These are phyloP conservation scores for Imleria badia DNA, from an alignment of 768 basidiomycete genomes.

Conservation along the genomic window DNA sequence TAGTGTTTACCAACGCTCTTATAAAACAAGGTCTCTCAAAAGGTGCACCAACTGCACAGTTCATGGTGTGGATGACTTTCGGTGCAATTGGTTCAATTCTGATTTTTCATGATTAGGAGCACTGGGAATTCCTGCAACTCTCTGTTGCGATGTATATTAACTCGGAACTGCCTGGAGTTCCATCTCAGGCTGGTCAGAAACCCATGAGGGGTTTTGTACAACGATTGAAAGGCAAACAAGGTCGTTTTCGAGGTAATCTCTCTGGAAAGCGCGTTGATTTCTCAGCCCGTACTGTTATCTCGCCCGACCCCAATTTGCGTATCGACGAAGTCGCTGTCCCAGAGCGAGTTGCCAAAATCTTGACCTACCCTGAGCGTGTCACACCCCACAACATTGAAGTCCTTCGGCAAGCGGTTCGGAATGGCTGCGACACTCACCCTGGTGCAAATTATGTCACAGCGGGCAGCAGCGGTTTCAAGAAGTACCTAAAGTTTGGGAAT, in stretches of 20 bases:
- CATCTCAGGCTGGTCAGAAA: slow-evolving; percentile 82
- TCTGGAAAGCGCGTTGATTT: slow-evolving; percentile 99
- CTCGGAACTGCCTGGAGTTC: slow-evolving; percentile 93
- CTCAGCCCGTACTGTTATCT: slow-evolving; percentile 97
- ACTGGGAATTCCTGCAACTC: slow-evolving; percentile 97
- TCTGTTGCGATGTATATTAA: slow-evolving; percentile 98
- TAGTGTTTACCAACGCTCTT: slow-evolving; percentile 90
- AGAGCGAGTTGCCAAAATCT: slow-evolving; percentile 88
- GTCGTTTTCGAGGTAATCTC: slow-evolving; percentile 96
- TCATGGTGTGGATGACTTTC: slow-evolving; percentile 59
- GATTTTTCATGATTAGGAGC: slow-evolving; percentile 55
- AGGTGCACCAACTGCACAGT: slow-evolving; percentile 83
- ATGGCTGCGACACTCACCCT: slow-evolving; percentile 89
- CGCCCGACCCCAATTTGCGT: slow-evolving; percentile 96
- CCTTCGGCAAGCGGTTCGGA: slow-evolving; percentile 75
- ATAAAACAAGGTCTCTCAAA: slow-evolving; percentile 88
- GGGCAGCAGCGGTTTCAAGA: slow-evolving; percentile 77
- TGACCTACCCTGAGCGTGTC: slow-evolving; percentile 96
- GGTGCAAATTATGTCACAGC: slow-evolving; percentile 93
- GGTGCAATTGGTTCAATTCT: neutral
- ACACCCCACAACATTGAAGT: slow-evolving; percentile 84
- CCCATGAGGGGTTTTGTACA: slow-evolving; percentile 98
- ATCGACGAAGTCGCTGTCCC: slow-evolving; percentile 99
- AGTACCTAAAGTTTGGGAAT: slow-evolving; percentile 87
- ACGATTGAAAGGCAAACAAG: slow-evolving; percentile 97